Base-by-base conservation (phyloP, 805 yeast genomes). In the Starmerella vaccinii region DNA sequence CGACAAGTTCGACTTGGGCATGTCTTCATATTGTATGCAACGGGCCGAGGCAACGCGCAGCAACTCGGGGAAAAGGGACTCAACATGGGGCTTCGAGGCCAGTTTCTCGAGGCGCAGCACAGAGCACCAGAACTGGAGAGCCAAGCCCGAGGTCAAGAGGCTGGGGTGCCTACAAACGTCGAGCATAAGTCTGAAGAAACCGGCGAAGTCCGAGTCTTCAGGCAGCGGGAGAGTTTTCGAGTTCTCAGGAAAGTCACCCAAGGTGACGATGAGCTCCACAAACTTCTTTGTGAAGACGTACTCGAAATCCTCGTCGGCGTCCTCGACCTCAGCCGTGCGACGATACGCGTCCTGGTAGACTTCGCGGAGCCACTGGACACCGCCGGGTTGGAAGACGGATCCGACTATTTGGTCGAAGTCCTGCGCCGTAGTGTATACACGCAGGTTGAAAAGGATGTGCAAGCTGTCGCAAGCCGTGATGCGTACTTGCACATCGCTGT, bases 121-220 rank as follows among this genome's bases (percentile, higher is more conserved):
- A 2, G 90, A 78, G 54, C 95, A 87, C 98, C 98, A 94, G 70
- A 92, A 83, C 63, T 88, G 95, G 47, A 92, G 68, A 0, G 96
- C 84, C 16, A 92, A 73, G 0, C 96, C 95, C 46, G 95, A 82
- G 2, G 90, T 81, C n/a, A 90, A 82, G 50, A 92, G 72, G 59
- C 95, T 84, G 23, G 86, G 84, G 62, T 87, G 92, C 59, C 74
- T 76, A 0, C 95, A 84, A 1, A 96, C 86, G 42, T 80, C 76
- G 40, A 92, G 70, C 5, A 92, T 87, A 21, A 92, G 73, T 50
- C 76, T 75, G 56, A 88, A 73, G 63, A 86, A 92, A 46, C 76
- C 78, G 27, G 72, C 73, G 6, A 84, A 70, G 61, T 85, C 94
- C 2, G 84, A 71, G 19, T 71, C 66, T 21, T 75, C 76, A 43